phyloP scores from a whole-genome alignment of 306 rosid genomes.

The Dryas octopetala region DNA sequence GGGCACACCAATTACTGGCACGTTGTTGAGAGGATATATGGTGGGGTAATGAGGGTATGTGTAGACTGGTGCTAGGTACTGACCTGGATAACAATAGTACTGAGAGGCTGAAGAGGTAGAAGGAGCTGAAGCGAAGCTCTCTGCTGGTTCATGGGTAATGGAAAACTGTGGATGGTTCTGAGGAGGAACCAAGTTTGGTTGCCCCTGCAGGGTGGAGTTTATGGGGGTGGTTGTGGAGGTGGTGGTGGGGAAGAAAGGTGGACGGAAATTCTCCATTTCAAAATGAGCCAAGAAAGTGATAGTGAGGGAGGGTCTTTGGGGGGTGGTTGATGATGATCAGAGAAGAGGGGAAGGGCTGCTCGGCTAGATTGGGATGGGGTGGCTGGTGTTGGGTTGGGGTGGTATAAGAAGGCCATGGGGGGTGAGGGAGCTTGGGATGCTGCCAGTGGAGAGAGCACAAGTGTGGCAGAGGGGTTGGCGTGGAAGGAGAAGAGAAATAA shows the following conservation, averaged over 20 bases:
- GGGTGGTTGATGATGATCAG: not conserved
- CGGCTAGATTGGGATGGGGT: no score
- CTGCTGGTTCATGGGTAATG: not conserved
- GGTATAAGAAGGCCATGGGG: slow-evolving; percentile 7
- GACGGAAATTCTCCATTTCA: slow-evolving; percentile 29
- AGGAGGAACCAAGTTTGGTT: no score
- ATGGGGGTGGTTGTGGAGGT: not conserved
- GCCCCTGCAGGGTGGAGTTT: not conserved
- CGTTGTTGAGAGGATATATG: no score
- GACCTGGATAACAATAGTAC: not conserved
- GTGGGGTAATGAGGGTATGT: not conserved
- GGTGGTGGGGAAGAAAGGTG: not conserved
- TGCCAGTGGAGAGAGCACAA: slow-evolving; percentile 28
- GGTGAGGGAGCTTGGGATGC: slow-evolving; percentile 5
- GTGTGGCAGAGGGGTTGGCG: slow-evolving; percentile 17
- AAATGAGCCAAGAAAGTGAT: not conserved
- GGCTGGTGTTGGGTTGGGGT: not conserved
- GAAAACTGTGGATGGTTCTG: not conserved
- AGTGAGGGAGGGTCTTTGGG: not conserved
- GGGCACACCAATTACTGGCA: no score
- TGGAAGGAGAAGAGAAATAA: not conserved
- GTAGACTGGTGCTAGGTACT: slow-evolving; percentile 1
- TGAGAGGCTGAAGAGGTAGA: not conserved
- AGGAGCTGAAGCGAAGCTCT: slow-evolving; percentile 2
- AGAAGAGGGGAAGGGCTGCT: not conserved